These are phyloP conservation scores for Flueggea neowawraea DNA, from an alignment of 441 rosid genomes.

Conservation along the genomic window DNA sequence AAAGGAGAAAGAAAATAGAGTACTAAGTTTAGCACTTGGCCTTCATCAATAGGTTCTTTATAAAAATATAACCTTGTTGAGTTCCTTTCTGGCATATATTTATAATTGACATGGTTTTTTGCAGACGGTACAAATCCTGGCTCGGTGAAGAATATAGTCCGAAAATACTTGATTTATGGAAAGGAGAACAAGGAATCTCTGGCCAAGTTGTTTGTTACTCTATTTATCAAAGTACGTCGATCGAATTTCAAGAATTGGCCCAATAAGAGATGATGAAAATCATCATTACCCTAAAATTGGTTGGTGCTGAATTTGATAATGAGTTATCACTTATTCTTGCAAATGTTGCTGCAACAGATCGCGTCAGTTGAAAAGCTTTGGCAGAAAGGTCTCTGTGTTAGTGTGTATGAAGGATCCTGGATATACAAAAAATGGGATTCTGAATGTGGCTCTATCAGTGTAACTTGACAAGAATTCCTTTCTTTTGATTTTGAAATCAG, in stretches of 20 bases:
- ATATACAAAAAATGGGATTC: conserved; percentile 25
- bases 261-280: neutral
- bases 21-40: too few species aligned
- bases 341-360: conserved; percentile 26
- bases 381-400: conserved; percentile 47
- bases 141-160: conserved; percentile 25
- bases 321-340: conserved; percentile 1
- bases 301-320: neutral
- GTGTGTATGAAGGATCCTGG: conserved; percentile 43
- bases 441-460: conserved; percentile 19
- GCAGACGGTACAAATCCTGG: conserved; percentile 45
- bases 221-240: conserved; percentile 39
- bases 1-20: too few species aligned
- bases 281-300: neutral
- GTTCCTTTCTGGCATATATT: too few species aligned
- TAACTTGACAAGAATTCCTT: conserved; percentile 10
- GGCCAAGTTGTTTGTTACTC: conserved; percentile 37
- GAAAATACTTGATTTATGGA: conserved; percentile 43
- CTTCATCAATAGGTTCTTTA: too few species aligned
- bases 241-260: neutral
- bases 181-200: conserved; percentile 37
- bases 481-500: neutral
- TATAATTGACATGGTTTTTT: conserved; percentile 8
- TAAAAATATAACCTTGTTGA: too few species aligned
- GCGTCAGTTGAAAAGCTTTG: conserved; percentile 47